Percentiles rank a stretch among this genome's conserved stretches.
Evolutionary conservation across 73 alveolate species (phyloP).

Genomic region (Tetrahymena elliotti): DNA sequence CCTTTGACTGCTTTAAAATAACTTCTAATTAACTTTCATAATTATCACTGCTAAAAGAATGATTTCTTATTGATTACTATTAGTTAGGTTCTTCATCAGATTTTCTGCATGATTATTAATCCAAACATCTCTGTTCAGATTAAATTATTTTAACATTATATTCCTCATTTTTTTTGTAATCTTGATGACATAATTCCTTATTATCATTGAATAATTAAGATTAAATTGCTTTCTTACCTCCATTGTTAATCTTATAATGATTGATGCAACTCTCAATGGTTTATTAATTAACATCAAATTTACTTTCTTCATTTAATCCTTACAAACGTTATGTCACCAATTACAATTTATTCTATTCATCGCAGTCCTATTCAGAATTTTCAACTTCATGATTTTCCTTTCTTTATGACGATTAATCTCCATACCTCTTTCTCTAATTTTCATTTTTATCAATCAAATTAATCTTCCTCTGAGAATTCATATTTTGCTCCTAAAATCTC

Average conservation of each 20-base stretch:
- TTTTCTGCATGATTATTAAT: background rate
- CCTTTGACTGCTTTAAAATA: background rate
- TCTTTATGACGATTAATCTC: background rate
- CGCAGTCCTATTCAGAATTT: background rate
- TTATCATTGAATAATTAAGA: no score
- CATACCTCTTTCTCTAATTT: no score
- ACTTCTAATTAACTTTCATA: background rate
- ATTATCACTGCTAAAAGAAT: background rate
- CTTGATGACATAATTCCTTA: background rate
- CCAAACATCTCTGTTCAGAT: background rate
- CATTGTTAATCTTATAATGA: no score
- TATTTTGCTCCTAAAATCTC: no score
- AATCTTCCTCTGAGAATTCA: no score
- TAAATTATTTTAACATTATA: no score
- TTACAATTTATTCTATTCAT: no score
- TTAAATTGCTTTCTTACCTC: background rate
- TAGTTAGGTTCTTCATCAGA: background rate
- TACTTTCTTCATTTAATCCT: background rate
- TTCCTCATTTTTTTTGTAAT: background rate
- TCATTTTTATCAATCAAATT: no score
- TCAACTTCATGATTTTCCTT: background rate
- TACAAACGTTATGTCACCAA: no score
- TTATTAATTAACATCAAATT: no score
- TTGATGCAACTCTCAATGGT: background rate
- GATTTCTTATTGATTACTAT: background rate